Evolutionary conservation across 2,329 filamentous ascomycete species (phyloP), one percentile per base, ranked within the genome.

Genomic region (Coniochaeta ligniaria): DNA sequence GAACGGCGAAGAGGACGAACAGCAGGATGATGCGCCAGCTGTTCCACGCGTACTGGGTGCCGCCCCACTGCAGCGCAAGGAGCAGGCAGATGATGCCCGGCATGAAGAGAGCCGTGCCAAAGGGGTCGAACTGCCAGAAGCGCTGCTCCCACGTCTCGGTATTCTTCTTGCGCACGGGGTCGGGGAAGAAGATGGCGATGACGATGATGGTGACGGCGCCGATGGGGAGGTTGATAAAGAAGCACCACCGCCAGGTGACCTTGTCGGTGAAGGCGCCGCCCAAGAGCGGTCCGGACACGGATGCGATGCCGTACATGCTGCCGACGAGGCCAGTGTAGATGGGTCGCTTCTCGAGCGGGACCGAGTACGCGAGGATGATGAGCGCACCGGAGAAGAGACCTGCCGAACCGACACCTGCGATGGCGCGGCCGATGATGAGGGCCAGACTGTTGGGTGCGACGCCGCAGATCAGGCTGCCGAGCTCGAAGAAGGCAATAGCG

Each of bases 1-100:
- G 66, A 2, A 76, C 67, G 52, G 60, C 68, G 28, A 74, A 74
- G n/a, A 75, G 55, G 38, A 70, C 68, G 17, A 77, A 70, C 14
- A 78, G 68, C 20, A 71, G 64, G 54, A 78, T 73, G 60, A 77
- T 71, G 41, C 73, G 70, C 62, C 71, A 73, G 60, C 62, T 69
- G 58, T 63, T 65, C 76, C 76, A 79, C 1, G 67, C 63, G 59
- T 78, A 75, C n/a, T 66, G 69, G 16, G 69, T 73, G 36, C 75
- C 76, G 60, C 75, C 76, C 78, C 78, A 81, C 63, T 81, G 76
- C 20, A 83, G 70, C 3, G 79, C 79, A 8, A 83, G 69, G 3
- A 82, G 67, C 14, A 81, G 72, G 60, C 74, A 79, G 60, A 80
- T 69, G 24, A 79, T 75, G 24, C 73, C 64, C 1, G 67, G 66